phyloP scores from a whole-genome alignment of 495 filamentous ascomycete genomes.

The Trichoderma asperelloides region DNA sequence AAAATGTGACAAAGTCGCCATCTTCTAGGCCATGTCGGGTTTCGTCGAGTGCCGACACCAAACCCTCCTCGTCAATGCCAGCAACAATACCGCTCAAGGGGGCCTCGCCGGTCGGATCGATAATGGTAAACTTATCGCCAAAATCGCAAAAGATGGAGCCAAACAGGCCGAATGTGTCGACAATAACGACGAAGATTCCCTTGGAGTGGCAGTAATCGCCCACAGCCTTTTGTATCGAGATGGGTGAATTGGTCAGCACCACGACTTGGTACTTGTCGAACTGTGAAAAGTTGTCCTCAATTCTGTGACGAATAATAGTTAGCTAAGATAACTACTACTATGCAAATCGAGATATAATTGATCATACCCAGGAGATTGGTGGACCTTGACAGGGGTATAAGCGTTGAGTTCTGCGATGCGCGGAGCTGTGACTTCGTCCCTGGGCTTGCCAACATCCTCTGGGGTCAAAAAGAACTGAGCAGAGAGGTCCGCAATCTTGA shows the following conservation, averaged over 20 bases:
- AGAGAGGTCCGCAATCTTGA: constrained; percentile 76
- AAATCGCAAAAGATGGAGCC: constrained; percentile 97
- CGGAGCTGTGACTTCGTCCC: constrained; percentile 77
- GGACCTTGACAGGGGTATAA: constrained; percentile 80
- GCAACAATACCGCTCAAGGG: constrained; percentile 85
- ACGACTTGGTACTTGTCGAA: constrained; percentile 86
- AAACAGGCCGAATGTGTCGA: constrained; percentile 89
- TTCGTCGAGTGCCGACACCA: constrained; percentile 93
- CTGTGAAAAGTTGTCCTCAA: constrained; percentile 61
- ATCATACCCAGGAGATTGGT: constrained; percentile 43
- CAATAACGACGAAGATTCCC: constrained; percentile 78
- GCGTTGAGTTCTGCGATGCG: constrained; percentile 91
- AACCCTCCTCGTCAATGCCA: constrained; percentile 73
- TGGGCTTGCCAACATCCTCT: constrained; percentile 84
- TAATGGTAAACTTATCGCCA: constrained; percentile 80
- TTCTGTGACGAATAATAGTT: constrained; percentile 26
- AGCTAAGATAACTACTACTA: constrained; percentile 5
- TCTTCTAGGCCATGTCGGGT: constrained; percentile 92
- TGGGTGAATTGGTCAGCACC: constrained; percentile 74
- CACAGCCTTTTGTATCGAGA: constrained; percentile 70
- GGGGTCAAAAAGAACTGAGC: constrained; percentile 92
- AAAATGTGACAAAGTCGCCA: constrained; percentile 93
- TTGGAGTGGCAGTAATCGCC: constrained; percentile 90
- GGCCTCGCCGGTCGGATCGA: constrained; percentile 86
- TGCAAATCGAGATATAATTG: not conserved